Base-by-base conservation (phyloP, 2,329 filamentous ascomycete genomes). In the Colletotrichum viniferum region DNA sequence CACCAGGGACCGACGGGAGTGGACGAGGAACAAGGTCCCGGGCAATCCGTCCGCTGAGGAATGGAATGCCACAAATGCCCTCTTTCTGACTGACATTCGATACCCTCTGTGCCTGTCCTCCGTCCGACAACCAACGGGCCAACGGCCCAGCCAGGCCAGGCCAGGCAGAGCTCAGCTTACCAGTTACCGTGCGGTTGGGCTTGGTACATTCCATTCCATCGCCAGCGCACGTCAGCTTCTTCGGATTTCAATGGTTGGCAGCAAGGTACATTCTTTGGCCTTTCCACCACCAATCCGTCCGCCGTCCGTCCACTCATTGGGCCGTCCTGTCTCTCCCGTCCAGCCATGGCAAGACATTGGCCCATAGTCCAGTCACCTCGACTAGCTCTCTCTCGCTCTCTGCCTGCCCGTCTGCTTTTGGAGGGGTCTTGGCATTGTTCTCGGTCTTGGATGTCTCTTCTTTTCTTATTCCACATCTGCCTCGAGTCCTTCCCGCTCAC, bases 341-440 rank as follows among this genome's bases (percentile, higher is more conserved):
- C 71, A 70, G 60, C 71, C 71, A 68, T 63, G 43, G 55, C 69
- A 62, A 75, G 69, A 75, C 62, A 75, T 63, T 63, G 69, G 69
- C 21, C 63, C 63, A 67, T 56, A 67, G 56, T 32, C 62, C 21
- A 75, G 26, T 34, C 55, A 18, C 56, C 56, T 28, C 62, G 26
- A 30, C 36, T 62, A 43, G 38, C 38, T 48, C 38, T n/a, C 38
- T 48, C 18, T 48, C 38, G 18, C 10, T 48, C 18, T 62, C 38
- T 28, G 69, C 60, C 34, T 60, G 61, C 30, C 43, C 24, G 32
- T 38, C 24, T 34, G 60, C 28, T 66, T 30, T 48, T 38, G 43
- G 43, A 58, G 43, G 26, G 26, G 55, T 21, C 48, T 72, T 58
- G 60, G 30, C 71, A 36, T 70, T 63, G 26, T 55, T 21, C 48